phyloP scores from a whole-genome alignment of 2,329 filamentous ascomycete species.

The Hypoxylon sp. region DNA sequence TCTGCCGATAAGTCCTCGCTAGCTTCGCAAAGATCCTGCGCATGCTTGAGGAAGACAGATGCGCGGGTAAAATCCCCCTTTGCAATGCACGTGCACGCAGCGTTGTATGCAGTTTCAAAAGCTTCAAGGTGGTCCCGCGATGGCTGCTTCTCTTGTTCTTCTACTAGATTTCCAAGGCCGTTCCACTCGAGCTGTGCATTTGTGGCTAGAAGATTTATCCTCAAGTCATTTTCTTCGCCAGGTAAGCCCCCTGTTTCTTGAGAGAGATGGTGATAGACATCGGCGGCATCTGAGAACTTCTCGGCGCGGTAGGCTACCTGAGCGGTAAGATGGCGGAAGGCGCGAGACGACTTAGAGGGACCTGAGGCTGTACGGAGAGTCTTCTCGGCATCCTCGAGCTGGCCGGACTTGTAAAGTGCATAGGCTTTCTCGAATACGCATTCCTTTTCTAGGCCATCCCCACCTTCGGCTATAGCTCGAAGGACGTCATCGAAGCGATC shows the following conservation, averaged over 20 bases:
- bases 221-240: slow-evolving; percentile 80
- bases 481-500: slow-evolving; percentile 86
- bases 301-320: slow-evolving; percentile 82
- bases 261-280: slow-evolving; percentile 73
- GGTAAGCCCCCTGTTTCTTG: slow-evolving; percentile 60
- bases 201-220: slow-evolving; percentile 81
- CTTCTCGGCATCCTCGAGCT: slow-evolving; percentile 74
- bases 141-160: slow-evolving; percentile 68
- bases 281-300: slow-evolving; percentile 76
- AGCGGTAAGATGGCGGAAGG: slow-evolving; percentile 70
- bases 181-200: slow-evolving; percentile 82
- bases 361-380: slow-evolving; percentile 55
- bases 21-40: slow-evolving; percentile 78
- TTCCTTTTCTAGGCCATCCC: slow-evolving; percentile 70
- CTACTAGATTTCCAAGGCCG: slow-evolving; percentile 66
- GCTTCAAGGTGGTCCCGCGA: slow-evolving; percentile 76
- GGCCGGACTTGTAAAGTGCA: slow-evolving; percentile 85
- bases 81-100: slow-evolving; percentile 80
- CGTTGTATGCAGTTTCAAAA: slow-evolving; percentile 88
- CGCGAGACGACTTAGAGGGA: slow-evolving; percentile 52
- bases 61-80: slow-evolving; percentile 76
- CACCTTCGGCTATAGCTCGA: slow-evolving; percentile 75
- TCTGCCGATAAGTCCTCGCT: slow-evolving; percentile 80
- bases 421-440: slow-evolving; percentile 82
- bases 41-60: slow-evolving; percentile 76